phyloP scores from a whole-genome alignment of 495 filamentous ascomycete species.

The Halenospora varia region DNA sequence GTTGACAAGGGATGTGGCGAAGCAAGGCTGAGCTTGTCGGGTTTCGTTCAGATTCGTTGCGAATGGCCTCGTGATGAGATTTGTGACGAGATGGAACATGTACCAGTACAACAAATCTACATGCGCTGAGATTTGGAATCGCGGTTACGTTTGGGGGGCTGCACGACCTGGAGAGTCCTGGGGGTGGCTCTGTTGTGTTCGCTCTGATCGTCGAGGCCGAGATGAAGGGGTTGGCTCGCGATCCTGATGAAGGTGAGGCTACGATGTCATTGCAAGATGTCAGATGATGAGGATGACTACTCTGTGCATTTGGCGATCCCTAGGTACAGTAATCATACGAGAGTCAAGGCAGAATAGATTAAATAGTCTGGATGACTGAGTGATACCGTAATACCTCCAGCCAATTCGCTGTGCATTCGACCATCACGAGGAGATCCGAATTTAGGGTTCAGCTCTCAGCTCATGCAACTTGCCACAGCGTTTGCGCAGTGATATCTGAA shows the following conservation, averaged over 20 bases:
- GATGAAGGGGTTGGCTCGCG: background rate
- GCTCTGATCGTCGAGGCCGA: no score
- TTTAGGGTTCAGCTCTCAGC: constrained; percentile 3
- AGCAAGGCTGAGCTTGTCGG: background rate
- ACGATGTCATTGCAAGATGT: background rate
- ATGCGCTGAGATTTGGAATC: background rate
- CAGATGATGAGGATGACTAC: background rate
- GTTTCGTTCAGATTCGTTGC: background rate
- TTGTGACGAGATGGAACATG: background rate
- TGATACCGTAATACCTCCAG: background rate
- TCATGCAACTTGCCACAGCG: constrained; percentile 12
- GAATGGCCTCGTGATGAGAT: background rate
- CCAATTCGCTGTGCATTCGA: background rate
- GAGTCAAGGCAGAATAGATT: background rate
- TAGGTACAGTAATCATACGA: background rate
- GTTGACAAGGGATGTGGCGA: background rate
- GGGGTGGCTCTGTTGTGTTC: background rate
- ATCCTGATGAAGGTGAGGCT: background rate
- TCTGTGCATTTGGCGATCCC: background rate
- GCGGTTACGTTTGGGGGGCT: background rate
- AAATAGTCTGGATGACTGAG: background rate
- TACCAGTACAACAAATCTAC: background rate
- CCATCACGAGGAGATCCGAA: constrained; percentile 6
- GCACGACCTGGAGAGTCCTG: background rate
- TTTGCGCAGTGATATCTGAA: background rate